phyloP scores from a whole-genome alignment of 441 rosid genomes.

The Arabidopsis hybrid region DNA sequence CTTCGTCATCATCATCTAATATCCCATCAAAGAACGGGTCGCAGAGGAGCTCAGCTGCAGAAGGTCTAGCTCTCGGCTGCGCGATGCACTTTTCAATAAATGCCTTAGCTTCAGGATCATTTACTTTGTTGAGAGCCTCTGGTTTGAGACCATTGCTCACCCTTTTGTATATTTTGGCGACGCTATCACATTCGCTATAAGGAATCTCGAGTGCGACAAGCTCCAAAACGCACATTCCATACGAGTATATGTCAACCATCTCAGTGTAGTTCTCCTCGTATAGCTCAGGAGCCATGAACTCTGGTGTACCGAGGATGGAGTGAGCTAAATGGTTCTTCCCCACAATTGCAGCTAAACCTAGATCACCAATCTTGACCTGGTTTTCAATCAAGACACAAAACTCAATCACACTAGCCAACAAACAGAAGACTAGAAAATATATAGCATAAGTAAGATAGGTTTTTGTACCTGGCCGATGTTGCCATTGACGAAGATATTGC shows the following conservation, averaged over 20 bases:
- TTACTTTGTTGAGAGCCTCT: slow-evolving; percentile 54
- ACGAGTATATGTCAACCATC: slow-evolving; percentile 62
- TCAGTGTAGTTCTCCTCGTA: slow-evolving; percentile 67
- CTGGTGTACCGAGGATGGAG: slow-evolving; percentile 66
- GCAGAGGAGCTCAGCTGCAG: slow-evolving; percentile 58
- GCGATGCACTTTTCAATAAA: slow-evolving; percentile 69
- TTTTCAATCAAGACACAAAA: slow-evolving; percentile 7
- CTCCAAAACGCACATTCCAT: slow-evolving; percentile 67
- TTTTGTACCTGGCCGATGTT: slow-evolving; percentile 59
- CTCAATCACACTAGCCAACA: not conserved
- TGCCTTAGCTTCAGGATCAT: slow-evolving; percentile 53
- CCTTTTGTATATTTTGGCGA: slow-evolving; percentile 58
- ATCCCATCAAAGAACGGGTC: slow-evolving; percentile 62
- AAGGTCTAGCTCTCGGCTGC: slow-evolving; percentile 56
- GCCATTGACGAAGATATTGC: slow-evolving; percentile 72
- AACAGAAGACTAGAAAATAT: not conserved
- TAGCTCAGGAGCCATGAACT: slow-evolving; percentile 72
- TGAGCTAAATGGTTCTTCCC: slow-evolving; percentile 65
- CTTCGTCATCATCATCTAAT: slow-evolving; percentile 47
- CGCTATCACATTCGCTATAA: slow-evolving; percentile 61
- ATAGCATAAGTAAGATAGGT: not conserved
- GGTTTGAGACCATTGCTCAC: slow-evolving; percentile 62
- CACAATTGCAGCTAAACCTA: slow-evolving; percentile 63
- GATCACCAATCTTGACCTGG: slow-evolving; percentile 70
- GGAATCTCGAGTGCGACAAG: slow-evolving; percentile 63